These are phyloP conservation scores for Leccinum fibrillosum DNA, from an alignment of 768 basidiomycete species.

Conservation along the genomic window DNA sequence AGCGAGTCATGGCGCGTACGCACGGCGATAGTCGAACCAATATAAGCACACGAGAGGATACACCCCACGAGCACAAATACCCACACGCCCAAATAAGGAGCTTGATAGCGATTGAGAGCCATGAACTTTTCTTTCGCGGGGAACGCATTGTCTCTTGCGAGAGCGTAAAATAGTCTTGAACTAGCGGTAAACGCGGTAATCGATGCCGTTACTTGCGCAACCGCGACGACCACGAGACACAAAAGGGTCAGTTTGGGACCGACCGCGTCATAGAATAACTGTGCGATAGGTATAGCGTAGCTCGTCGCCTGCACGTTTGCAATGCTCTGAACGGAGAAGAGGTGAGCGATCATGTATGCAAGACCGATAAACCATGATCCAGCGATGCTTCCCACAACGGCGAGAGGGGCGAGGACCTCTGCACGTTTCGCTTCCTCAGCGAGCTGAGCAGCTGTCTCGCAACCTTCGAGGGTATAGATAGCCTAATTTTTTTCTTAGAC, in stretches of 20 bases:
- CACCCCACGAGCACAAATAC: conserved; percentile 50
- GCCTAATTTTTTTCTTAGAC: conserved; percentile 31
- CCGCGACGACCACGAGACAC: conserved; percentile 46
- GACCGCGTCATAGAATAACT: conserved; percentile 54
- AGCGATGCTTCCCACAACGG: conserved; percentile 52
- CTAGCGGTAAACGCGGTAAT: conserved; percentile 59
- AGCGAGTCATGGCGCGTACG: conserved; percentile 15
- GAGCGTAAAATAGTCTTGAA: conserved; percentile 53
- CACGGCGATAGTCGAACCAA: conserved; percentile 54
- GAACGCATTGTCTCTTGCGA: conserved; percentile 52
- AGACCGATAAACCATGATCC: conserved; percentile 58
- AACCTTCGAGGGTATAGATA: conserved; percentile 59
- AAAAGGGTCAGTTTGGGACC: conserved; percentile 45
- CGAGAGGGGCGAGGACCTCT: conserved; percentile 54
- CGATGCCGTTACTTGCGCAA: conserved; percentile 54
- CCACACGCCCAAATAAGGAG: conserved; percentile 56
- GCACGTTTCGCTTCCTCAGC: conserved; percentile 58
- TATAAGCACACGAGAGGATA: conserved; percentile 55
- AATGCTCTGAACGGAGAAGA: conserved; percentile 56
- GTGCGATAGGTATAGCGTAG: conserved; percentile 58
- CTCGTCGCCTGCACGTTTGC: conserved; percentile 45
- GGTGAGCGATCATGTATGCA: conserved; percentile 54
- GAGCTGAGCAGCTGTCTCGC: conserved; percentile 62
- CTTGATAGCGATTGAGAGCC: conserved; percentile 50
- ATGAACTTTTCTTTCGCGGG: conserved; percentile 46